Percentiles rank a stretch among this genome's conserved stretches.
Conservation (phyloP, 805 yeast species). For the Metschnikowia henanensis region DNA sequence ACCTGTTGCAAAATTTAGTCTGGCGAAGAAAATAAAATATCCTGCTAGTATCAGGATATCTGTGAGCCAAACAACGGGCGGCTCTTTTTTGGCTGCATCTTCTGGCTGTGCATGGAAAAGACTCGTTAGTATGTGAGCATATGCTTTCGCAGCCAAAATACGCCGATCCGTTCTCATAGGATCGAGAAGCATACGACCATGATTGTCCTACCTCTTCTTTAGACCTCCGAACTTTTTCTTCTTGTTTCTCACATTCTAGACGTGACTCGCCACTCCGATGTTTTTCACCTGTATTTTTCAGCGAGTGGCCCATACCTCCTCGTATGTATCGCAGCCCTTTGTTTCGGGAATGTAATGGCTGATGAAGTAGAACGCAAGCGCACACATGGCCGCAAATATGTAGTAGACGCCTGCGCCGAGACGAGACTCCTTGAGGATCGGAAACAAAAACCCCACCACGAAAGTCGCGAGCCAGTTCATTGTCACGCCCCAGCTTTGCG, state of each 20-base stretch:
- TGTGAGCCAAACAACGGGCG: no score
- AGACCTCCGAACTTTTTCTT: neutral
- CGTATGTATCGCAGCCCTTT: constrained; percentile 58
- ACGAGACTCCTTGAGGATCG: constrained; percentile 53
- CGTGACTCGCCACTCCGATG: no score
- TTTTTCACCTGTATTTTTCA: neutral
- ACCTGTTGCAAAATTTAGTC: no score
- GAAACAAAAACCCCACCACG: constrained; percentile 77
- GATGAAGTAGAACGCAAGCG: constrained; percentile 48
- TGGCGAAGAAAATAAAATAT: no score
- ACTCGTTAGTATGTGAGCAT: neutral
- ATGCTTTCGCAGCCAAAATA: neutral
- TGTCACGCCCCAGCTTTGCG: constrained; percentile 91
- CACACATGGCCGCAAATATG: constrained; percentile 63
- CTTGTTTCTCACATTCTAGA: no score
- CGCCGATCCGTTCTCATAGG: no score
- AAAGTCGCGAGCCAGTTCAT: constrained; percentile 93
- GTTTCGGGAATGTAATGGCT: constrained; percentile 68
- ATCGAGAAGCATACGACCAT: no score
- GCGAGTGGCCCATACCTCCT: constrained; percentile 59
- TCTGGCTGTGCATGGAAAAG: no score
- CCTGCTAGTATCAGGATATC: no score
- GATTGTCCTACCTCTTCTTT: no score
- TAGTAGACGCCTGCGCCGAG: constrained; percentile 81
- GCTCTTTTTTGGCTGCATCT: no score